Evolutionary conservation across 805 yeast species (phyloP).

Genomic region (Ogataea ramenticola): DNA sequence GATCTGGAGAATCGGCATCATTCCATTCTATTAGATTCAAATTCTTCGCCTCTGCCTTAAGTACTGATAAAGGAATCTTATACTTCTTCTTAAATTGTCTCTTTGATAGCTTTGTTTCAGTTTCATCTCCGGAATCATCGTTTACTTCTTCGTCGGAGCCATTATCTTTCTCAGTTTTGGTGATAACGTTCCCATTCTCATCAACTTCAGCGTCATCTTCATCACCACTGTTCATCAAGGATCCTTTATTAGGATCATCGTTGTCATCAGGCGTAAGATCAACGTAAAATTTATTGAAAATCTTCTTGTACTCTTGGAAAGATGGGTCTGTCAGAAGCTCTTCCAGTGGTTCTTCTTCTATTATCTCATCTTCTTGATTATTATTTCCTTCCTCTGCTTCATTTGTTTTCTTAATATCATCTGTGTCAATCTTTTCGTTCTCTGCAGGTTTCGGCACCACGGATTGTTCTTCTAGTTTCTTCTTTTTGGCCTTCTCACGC

Average conservation of each 20-base stretch:
- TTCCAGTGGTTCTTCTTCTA: neutral
- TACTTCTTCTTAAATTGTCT: constrained; percentile 43
- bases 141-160: constrained; percentile 9
- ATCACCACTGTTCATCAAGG: constrained; percentile 14
- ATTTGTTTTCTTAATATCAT: no score
- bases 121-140: constrained; percentile 14
- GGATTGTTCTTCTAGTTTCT: constrained; percentile 5
- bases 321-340: constrained; percentile 7
- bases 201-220: constrained; percentile 10
- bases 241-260: constrained; percentile 7
- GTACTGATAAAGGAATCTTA: constrained; percentile 57
- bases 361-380: neutral
- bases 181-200: neutral
- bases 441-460: neutral
- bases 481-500: constrained; percentile 38
- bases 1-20: constrained; percentile 81
- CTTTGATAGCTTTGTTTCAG: constrained; percentile 30
- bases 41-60: constrained; percentile 50
- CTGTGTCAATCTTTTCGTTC: neutral
- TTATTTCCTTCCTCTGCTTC: neutral
- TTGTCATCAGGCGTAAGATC: neutral
- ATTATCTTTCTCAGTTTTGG: constrained; percentile 10
- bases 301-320: constrained; percentile 9
- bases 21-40: constrained; percentile 84
- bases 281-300: constrained; percentile 16